Conservation (phyloP, 139 green algal genomes). For the Picochlorum sp. region DNA sequence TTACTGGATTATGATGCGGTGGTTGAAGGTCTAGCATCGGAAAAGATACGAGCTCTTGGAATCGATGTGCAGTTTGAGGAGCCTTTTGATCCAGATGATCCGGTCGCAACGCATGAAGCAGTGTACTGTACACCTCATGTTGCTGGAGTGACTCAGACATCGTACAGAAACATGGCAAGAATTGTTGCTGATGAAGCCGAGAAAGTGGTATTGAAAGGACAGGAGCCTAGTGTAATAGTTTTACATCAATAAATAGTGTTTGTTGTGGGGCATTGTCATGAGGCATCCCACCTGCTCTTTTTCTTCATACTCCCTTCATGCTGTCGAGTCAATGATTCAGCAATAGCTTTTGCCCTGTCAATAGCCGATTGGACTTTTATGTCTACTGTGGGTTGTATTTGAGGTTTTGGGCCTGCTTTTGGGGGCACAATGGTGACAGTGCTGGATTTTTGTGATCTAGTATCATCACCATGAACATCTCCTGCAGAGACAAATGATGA, state of each 20-base stretch:
- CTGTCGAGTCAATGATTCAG: slow-evolving; percentile 17
- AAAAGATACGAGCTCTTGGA: slow-evolving; percentile 38
- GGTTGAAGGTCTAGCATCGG: slow-evolving; percentile 24
- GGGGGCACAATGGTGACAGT: not conserved
- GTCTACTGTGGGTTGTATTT: not conserved
- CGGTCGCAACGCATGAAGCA: slow-evolving; percentile 28
- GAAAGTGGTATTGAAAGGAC: not conserved
- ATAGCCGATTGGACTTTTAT: slow-evolving; percentile 8
- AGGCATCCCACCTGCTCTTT: not conserved
- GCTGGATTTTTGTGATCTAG: not conserved
- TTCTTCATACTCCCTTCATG: too few relatives aligned
- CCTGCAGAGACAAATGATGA: slow-evolving; percentile 51
- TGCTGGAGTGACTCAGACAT: slow-evolving; percentile 52
- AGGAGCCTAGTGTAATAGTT: not conserved
- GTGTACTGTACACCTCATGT: slow-evolving; percentile 55
- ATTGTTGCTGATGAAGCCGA: slow-evolving; percentile 30
- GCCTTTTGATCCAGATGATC: slow-evolving; percentile 38
- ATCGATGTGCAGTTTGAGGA: slow-evolving; percentile 55
- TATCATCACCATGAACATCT: too few relatives aligned
- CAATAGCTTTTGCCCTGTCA: slow-evolving; percentile 19
- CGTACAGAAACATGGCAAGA: slow-evolving; percentile 51
- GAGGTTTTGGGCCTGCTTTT: not conserved
- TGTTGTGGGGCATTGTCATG: not conserved
- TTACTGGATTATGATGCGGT: slow-evolving; percentile 50
- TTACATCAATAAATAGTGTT: slow-evolving; percentile 3